Evolutionary conservation across 768 basidiomycete genomes (phyloP).

Genomic region (Boletus vermiculosoides): DNA sequence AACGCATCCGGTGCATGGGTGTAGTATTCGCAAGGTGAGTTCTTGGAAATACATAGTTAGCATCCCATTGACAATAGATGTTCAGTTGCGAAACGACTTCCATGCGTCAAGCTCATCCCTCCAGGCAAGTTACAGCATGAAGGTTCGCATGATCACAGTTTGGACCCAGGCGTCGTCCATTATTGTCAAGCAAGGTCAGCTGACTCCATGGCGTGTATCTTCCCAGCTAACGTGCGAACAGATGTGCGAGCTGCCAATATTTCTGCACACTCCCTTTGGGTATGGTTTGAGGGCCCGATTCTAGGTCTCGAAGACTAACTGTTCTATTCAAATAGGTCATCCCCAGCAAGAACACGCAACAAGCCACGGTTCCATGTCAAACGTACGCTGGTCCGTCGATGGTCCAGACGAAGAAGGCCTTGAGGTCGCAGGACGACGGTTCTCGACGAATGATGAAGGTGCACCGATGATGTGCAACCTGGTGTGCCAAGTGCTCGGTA

Average conservation of each 20-base stretch:
- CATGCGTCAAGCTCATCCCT: conserved; percentile 48
- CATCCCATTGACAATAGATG: not conserved
- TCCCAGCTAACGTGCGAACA: conserved; percentile 19
- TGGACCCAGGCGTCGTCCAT: conserved; percentile 44
- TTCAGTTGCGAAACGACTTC: conserved; percentile 49
- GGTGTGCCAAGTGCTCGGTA: conserved; percentile 48
- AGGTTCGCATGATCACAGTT: conserved; percentile 50
- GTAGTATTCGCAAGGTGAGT: conserved; percentile 56
- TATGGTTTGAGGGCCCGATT: conserved; percentile 16
- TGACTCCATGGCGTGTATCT: not conserved
- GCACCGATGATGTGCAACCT: conserved; percentile 63
- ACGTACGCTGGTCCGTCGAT: conserved; percentile 53
- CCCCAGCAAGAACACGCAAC: conserved; percentile 59
- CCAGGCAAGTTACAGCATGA: conserved; percentile 40
- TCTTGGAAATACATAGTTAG: not conserved
- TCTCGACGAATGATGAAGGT: conserved; percentile 51
- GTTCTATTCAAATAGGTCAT: conserved; percentile 40
- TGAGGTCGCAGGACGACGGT: conserved; percentile 53
- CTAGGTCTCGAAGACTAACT: not conserved
- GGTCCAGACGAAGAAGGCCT: conserved; percentile 45
- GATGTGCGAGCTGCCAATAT: conserved; percentile 56
- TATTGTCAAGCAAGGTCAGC: conserved; percentile 50
- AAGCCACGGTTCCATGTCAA: conserved; percentile 59
- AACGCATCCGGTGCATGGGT: not conserved
- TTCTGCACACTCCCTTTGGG: conserved; percentile 55